Evolutionary conservation across 2,329 filamentous ascomycete species (phyloP), one percentile per base, ranked within the genome.

Genomic region (Aspergillus hiratsukae): DNA sequence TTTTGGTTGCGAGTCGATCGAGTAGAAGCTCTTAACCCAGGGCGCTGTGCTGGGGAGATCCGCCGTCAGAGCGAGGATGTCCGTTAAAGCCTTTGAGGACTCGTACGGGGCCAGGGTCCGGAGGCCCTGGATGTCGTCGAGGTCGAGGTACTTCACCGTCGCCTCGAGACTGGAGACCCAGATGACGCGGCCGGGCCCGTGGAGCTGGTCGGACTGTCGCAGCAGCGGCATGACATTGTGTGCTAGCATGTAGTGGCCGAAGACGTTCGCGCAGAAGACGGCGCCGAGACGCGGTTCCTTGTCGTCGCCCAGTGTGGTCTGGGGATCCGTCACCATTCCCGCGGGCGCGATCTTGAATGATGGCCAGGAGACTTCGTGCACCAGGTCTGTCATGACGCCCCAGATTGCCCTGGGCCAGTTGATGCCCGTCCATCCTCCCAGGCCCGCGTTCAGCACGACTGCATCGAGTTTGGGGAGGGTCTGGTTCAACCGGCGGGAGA

Each of bases 191-290:
- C 86, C 89, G 2, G 71, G 69, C 1, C 78, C 69, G 41, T 74
- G 61, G 55, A 74, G 61, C 43, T 66, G 64, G 17, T 73, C 67
- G 17, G 68, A 69, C 51, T 84, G 78, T 65, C 78, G 76, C 64
- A 99, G 81, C 10, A 97, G 78, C 0, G 90, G 88, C 63, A 88
- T 81, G 10, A 97, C 81, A 68, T 87, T 85, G 72, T 96, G 92
- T 17, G 85, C 84, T 25, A 99, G 84, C 67, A 97, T 77, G 71
- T 99, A 97, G 76, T 99, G 94, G 0, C 94, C 94, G 69, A 99
- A 97, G 29, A 96, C 83, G 69, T 97, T 97, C 51, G 93, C 88
- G 70, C 87, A 88, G 71, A 97, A 99, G 19, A 96, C 85, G 63
- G 90, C 82, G 3, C 91, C 92, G 0, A 99, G 77, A 4, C 78